phyloP scores from a whole-genome alignment of 140 eudicot species.

The Flaveria floridana region DNA sequence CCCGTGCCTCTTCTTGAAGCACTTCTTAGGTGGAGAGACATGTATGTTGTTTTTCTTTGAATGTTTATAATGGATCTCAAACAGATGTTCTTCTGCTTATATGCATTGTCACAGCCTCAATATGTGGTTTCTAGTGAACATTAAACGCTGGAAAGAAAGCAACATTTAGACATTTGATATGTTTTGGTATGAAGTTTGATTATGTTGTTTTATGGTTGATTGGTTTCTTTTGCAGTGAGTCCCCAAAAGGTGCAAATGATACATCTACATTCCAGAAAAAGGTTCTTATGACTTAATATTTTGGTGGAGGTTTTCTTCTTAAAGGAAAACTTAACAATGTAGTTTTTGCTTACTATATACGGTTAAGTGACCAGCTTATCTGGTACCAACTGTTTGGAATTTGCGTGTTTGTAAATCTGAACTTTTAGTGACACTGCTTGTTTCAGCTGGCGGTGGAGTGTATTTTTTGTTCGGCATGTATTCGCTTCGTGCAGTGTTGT shows the following conservation, averaged over 20 bases:
- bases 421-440: constrained; percentile 19
- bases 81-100: constrained; percentile 10
- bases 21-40: constrained; percentile 89
- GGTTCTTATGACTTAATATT: constrained; percentile 45
- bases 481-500: constrained; percentile 87
- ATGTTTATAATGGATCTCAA: not conserved
- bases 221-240: constrained; percentile 63
- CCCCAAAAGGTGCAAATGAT: constrained; percentile 93
- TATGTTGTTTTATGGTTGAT: constrained; percentile 21
- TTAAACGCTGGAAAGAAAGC: not conserved
- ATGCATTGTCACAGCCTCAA: constrained; percentile 17
- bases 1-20: constrained; percentile 90
- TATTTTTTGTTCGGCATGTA: constrained; percentile 93
- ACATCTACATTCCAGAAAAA: constrained; percentile 84
- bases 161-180: not conserved
- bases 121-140: no score
- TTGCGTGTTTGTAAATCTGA: constrained; percentile 21
- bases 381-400: constrained; percentile 14
- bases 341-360: not conserved
- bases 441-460: constrained; percentile 90
- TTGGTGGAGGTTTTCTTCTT: not conserved
- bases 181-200: not conserved
- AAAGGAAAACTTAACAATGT: constrained; percentile 4
- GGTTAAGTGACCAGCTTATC: constrained; percentile 22
- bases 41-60: constrained; percentile 34